These are phyloP conservation scores for Bipolaris cookei DNA, from an alignment of 2,329 filamentous ascomycete genomes.

Conservation along the genomic window DNA sequence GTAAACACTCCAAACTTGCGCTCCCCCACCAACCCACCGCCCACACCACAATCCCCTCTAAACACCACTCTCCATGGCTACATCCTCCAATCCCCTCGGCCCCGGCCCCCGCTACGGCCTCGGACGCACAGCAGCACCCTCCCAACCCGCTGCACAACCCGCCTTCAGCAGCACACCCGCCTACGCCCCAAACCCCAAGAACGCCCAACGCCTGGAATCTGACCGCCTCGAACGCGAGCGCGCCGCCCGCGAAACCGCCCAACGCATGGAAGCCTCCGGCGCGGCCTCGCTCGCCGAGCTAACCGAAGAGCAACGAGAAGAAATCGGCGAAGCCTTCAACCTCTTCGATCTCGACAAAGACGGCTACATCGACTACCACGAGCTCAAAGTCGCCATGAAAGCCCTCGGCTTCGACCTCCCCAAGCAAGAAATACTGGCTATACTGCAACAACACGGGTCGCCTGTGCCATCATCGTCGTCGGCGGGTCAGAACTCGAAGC, in stretches of 20 bases:
- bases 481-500: neutral
- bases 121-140: conserved; percentile 39
- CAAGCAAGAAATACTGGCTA: conserved; percentile 80
- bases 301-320: conserved; percentile 87
- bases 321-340: conserved; percentile 95
- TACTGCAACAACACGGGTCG: conserved; percentile 78
- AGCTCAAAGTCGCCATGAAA: conserved; percentile 95
- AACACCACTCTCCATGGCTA: conserved; percentile 55
- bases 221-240: conserved; percentile 52
- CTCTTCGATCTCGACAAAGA: conserved; percentile 98
- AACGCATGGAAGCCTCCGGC: conserved; percentile 53
- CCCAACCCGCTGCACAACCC: conserved; percentile 25
- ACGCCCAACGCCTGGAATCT: conserved; percentile 50
- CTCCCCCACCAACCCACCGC: neutral
- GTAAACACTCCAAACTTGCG: conserved; percentile 5
- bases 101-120: conserved; percentile 63
- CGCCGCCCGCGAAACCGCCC: conserved; percentile 42
- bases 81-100: conserved; percentile 59
- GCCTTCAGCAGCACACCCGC: conserved; percentile 41
- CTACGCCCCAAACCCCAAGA: conserved; percentile 53
- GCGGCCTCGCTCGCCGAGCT: conserved; percentile 62
- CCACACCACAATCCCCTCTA: conserved; percentile 3
- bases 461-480: conserved; percentile 9
- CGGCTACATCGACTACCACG: conserved; percentile 93
- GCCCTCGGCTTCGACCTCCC: conserved; percentile 92